These are phyloP conservation scores for Phalaenopsis aphrodite DNA, from an alignment of 106 monocot genomes.

Conservation along the genomic window DNA sequence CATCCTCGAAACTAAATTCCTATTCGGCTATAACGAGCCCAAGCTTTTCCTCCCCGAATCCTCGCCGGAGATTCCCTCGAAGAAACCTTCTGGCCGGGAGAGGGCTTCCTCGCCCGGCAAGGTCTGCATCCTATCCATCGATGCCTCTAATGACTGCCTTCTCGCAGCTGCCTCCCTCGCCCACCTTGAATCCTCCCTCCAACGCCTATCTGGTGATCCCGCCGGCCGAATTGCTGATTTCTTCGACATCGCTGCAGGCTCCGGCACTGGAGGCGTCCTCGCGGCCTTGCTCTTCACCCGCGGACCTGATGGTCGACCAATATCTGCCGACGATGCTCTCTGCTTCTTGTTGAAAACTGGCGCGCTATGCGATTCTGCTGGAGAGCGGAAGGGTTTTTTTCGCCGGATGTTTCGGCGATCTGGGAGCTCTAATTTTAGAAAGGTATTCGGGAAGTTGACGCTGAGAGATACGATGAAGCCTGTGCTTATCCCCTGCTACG, in stretches of 20 bases:
- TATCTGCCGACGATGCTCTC: slow-evolving; percentile 24
- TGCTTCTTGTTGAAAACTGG: slow-evolving; percentile 22
- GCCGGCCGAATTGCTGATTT: slow-evolving; percentile 39
- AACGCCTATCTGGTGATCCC: slow-evolving; percentile 17
- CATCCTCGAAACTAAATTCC: slow-evolving; percentile 22
- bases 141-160: slow-evolving; percentile 19
- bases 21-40: not conserved
- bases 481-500: slow-evolving; percentile 72
- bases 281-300: slow-evolving; percentile 52
- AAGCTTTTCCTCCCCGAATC: not conserved
- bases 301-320: slow-evolving; percentile 16
- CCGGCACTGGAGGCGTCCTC: slow-evolving; percentile 61
- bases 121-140: slow-evolving; percentile 21
- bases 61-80: not conserved
- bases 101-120: not conserved
- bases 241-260: slow-evolving; percentile 76
- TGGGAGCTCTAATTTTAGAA: not conserved
- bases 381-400: slow-evolving; percentile 10
- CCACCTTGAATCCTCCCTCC: slow-evolving; percentile 40
- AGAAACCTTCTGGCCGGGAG: not conserved
- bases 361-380: not conserved
- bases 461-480: slow-evolving; percentile 58
- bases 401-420: not conserved
- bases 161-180: slow-evolving; percentile 47
- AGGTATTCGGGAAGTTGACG: slow-evolving; percentile 40